Evolutionary conservation across 768 basidiomycete genomes (phyloP), one percentile per base, ranked within the genome.

Genomic region (Rubroboletus satanas): DNA sequence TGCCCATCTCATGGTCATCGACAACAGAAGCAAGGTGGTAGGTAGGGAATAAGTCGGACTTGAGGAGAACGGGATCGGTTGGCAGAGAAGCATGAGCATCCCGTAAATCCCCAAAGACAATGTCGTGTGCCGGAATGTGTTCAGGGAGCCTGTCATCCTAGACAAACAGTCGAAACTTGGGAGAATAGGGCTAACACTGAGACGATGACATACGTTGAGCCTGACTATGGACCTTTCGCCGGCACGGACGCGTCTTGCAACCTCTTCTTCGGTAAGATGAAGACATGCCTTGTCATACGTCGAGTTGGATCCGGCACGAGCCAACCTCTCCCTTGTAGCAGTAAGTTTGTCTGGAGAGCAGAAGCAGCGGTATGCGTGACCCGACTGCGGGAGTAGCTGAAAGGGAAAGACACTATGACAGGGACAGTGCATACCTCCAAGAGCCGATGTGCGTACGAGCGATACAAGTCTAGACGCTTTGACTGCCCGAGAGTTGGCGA

Each of bases 11-110:
- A 62, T 93, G 84, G 71, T 99, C 97, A 61, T 99, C 97, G 0
- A 96, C 92, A 0, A 98, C 92, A 21, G 87, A 94, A 0, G 97
- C 96, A 5, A 99, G 80, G 60, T 98, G 97, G 67, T 99, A 99
- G 0, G 96, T 98, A 6, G 97, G 97, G 68, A 89, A 96, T 1
- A 83, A 75, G 68, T 99, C 97, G 1, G 90, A 87, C 70, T 99
- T 98, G 56, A 98, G 76, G 4, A 98, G 75, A 43, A 98, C 83
- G 23, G 94, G 93, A 66, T 99, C 97, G 3, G 93, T 95, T 2
- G 87, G 83, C 5, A 90, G 71, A 1, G 88, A 92, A 11, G 81
- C 81, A 62, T 88, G 87, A 0, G 88, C 85, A 67, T 91, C 91
- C 57, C 78, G 83, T 36, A 90, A 67, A 28, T 74, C 66, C 2